These are phyloP conservation scores for Stachybotrys echinatus DNA, from an alignment of 2,329 filamentous ascomycete genomes.

Conservation along the genomic window DNA sequence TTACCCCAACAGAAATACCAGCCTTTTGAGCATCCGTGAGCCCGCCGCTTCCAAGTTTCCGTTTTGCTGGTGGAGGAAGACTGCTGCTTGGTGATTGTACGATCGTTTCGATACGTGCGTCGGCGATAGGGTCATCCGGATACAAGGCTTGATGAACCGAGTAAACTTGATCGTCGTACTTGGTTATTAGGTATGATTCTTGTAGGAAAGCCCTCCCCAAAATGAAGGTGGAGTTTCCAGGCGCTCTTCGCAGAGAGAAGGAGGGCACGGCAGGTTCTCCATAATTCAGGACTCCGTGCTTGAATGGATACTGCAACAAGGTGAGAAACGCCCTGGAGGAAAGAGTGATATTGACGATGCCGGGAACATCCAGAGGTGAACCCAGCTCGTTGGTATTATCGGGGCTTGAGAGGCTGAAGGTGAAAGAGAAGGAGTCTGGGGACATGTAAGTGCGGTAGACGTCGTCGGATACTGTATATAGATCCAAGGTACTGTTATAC, in stretches of 20 bases:
- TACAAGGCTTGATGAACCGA: conserved; percentile 52
- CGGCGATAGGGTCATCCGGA: conserved; percentile 34
- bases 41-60: conserved; percentile 8
- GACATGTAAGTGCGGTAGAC: conserved; percentile 43
- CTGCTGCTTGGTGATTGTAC: conserved; percentile 38
- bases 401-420: conserved; percentile 50
- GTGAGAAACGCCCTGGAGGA: conserved; percentile 46
- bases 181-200: conserved; percentile 57
- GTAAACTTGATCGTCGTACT: conserved; percentile 48
- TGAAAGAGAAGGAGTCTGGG: conserved; percentile 44
- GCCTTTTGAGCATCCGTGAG: conserved; percentile 36
- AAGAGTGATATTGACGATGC: conserved; percentile 52
- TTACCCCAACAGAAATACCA: conserved; percentile 40
- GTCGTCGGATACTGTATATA: conserved; percentile 59
- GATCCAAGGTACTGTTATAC: conserved; percentile 56
- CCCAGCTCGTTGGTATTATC: conserved; percentile 50
- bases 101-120: conserved; percentile 37
- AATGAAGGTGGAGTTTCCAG: conserved; percentile 49
- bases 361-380: conserved; percentile 39
- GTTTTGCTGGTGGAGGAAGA: conserved; percentile 33
- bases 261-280: conserved; percentile 47
- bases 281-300: conserved; percentile 34
- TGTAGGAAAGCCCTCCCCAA: conserved; percentile 67
- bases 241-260: conserved; percentile 58
- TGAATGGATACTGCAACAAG: conserved; percentile 44